Base-by-base conservation (phyloP, 2,329 filamentous ascomycete species). In the Penicillium sp. region DNA sequence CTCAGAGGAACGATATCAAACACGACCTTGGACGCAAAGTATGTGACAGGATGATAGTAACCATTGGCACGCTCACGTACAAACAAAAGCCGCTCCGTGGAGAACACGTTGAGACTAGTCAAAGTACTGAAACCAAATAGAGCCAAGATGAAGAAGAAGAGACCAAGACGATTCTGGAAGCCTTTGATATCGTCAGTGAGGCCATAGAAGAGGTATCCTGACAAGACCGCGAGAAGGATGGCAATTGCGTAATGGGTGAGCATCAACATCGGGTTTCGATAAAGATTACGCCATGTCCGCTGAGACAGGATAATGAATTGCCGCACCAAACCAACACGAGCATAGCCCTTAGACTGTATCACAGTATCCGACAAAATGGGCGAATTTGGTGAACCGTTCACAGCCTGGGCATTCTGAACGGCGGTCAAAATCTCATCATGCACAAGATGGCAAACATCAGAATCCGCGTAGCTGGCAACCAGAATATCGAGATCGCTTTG, bases 221-320 rank as follows among this genome's bases (percentile, higher is more conserved):
- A 92, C 55, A 99, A 88, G 5, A 97, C 93, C 1, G 92, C 94
- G 6, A 99, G 83, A 0, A 97, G 78, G 58, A 99, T 97, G 8
- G 94, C 91, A 63, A 97, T 97, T 36, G 94, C 94, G 70, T 97
- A 99, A 75, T 99, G 94, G 0, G 92, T 97, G 55, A 99, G 83
- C 94, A 99, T 99, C 57, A 99, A 80, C 84, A 97, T 92, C 1
- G 94, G 94, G 72, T 99, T 97, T 55, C 94, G 87, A 78, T 99
- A 97, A 7, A 99, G 82, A 69, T 99, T 99, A 69, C 89, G 91
- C 93, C 93, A 99, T 0, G 94, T 99, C 43, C 94, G 86, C 66
- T 87, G 83, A 0, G 93, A 96, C 12, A 99, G 80, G 64, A 99
- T 97, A 52, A 87, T 69, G 74, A 99, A 97, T 73, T 99, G 94